Evolutionary conservation across 768 basidiomycete species (phyloP).

Genomic region (Terana coerulea): DNA sequence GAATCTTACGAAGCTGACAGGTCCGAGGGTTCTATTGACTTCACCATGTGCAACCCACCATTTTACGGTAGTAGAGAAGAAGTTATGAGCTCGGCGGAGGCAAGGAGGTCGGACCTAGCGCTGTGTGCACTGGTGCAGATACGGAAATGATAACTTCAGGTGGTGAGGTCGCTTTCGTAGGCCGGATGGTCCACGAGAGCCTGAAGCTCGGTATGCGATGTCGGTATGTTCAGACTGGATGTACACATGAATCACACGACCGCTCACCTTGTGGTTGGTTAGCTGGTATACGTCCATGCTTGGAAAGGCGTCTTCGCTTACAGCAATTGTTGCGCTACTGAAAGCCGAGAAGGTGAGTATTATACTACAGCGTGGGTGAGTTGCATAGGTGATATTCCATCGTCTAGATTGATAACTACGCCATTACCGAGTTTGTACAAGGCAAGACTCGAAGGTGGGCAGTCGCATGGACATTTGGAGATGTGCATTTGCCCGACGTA

Average conservation of each 20-base stretch:
- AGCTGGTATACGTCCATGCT: slow-evolving; percentile 96
- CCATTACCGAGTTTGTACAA: slow-evolving; percentile 77
- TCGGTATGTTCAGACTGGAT: slow-evolving; percentile 39
- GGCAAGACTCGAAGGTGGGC: slow-evolving; percentile 93
- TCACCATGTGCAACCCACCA: slow-evolving; percentile 95
- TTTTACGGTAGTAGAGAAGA: slow-evolving; percentile 84
- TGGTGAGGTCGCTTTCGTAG: slow-evolving; percentile 80
- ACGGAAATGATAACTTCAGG: slow-evolving; percentile 89
- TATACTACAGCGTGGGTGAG: background rate
- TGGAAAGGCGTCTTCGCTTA: slow-evolving; percentile 78
- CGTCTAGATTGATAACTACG: slow-evolving; percentile 79
- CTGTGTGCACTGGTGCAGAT: slow-evolving; percentile 85
- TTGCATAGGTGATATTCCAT: background rate
- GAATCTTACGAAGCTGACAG: background rate
- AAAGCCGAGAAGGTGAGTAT: slow-evolving; percentile 38
- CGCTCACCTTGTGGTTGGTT: background rate
- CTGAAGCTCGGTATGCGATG: slow-evolving; percentile 44
- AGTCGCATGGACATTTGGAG: slow-evolving; percentile 78
- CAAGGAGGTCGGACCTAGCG: slow-evolving; percentile 68
- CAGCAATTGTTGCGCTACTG: slow-evolving; percentile 53
- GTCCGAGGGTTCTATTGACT: slow-evolving; percentile 41
- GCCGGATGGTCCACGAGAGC: slow-evolving; percentile 76
- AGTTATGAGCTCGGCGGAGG: slow-evolving; percentile 48
- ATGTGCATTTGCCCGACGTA: slow-evolving; percentile 73
- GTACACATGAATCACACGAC: background rate